phyloP scores from a whole-genome alignment of 106 monocot species.

The Allium fistulosum region DNA sequence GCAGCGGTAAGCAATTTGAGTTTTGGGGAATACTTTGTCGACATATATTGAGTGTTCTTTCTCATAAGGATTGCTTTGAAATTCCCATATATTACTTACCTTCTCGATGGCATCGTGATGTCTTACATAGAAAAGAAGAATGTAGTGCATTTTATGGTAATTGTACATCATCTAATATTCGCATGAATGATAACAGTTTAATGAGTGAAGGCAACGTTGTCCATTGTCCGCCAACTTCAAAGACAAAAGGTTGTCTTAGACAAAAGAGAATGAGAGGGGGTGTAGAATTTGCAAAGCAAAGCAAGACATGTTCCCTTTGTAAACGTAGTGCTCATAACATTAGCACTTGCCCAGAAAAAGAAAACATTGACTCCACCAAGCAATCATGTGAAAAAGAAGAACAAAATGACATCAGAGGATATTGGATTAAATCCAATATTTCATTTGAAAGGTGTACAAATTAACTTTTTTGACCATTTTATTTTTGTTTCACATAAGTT shows the following conservation, averaged over 20 bases:
- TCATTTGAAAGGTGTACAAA: background rate
- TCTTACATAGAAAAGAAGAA: background rate
- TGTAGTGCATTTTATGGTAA: background rate
- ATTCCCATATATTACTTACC: background rate
- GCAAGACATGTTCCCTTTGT: background rate
- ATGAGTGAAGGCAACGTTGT: background rate
- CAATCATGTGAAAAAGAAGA: background rate
- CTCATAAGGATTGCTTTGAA: slow-evolving; percentile 1
- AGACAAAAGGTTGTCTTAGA: background rate
- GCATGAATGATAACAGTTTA: background rate
- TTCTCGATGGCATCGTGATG: background rate
- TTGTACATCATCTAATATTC: background rate
- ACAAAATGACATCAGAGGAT: background rate
- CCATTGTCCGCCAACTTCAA: background rate
- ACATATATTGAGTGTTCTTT: background rate
- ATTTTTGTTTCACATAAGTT: too few species aligned
- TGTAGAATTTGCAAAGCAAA: background rate
- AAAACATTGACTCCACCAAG: background rate
- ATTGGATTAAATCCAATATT: slow-evolving; percentile 3
- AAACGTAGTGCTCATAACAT: background rate
- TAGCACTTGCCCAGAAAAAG: background rate
- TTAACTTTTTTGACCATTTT: too few species aligned
- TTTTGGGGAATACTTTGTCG: slow-evolving; percentile 6
- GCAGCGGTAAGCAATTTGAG: slow-evolving; percentile 6
- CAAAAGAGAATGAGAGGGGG: background rate